Evolutionary conservation across 1,139 yeast genomes (phyloP).

Genomic region (Candida smagusa): DNA sequence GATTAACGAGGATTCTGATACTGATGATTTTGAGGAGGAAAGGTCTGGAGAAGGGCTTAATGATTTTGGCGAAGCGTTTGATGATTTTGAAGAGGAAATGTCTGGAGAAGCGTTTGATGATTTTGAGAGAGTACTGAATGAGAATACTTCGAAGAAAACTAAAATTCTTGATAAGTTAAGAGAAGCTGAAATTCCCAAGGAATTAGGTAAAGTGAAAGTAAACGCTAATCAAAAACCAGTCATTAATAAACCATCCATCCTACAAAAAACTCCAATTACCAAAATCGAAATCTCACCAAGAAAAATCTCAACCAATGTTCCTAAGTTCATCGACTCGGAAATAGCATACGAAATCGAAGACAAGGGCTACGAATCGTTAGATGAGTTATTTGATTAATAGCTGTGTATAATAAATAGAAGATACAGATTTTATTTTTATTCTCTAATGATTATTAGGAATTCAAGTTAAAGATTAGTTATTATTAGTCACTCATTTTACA

Average conservation of each 20-base stretch:
- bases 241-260: too few relatives aligned
- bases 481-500: background rate
- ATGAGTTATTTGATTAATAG: slow-evolving; percentile 16
- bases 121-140: background rate
- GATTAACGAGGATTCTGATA: slow-evolving; percentile 7
- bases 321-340: background rate
- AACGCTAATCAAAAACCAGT: too few relatives aligned
- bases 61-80: slow-evolving; percentile 4
- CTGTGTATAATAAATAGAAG: too few relatives aligned
- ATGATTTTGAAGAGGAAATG: background rate
- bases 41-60: background rate
- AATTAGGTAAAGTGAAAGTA: too few relatives aligned
- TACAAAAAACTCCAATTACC: background rate
- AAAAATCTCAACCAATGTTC: slow-evolving; percentile 1
- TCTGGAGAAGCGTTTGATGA: slow-evolving; percentile 15
- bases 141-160: too few relatives aligned
- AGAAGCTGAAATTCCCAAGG: too few relatives aligned
- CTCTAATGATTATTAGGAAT: too few relatives aligned
- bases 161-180: too few relatives aligned
- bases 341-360: slow-evolving; percentile 6
- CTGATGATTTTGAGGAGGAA: background rate
- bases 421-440: too few relatives aligned
- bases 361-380: slow-evolving; percentile 20
- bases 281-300: background rate
- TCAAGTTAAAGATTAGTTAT: too few relatives aligned